A percentile compares a stretch with the other conserved stretches of the same genome.
phyloP scores from a whole-genome alignment of 176 grass and related monocot species.

The Paspalum notatum region DNA sequence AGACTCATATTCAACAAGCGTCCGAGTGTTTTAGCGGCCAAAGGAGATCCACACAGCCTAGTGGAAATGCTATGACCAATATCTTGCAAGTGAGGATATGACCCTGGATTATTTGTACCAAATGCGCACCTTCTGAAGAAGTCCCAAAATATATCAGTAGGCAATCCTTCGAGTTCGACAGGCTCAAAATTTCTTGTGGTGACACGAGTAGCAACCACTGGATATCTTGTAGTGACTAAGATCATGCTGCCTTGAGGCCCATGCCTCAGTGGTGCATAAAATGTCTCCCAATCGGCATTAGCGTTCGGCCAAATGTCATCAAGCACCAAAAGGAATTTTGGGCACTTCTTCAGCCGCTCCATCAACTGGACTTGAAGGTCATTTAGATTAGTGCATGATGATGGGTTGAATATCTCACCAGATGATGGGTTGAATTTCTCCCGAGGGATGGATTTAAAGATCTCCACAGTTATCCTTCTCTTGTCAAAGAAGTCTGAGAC shows the following conservation, averaged over 20 bases:
- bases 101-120: background rate
- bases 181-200: background rate
- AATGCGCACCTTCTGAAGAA: slow-evolving; percentile 31
- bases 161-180: slow-evolving; percentile 1
- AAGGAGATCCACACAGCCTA: slow-evolving; percentile 34
- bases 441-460: background rate
- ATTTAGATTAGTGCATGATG: background rate
- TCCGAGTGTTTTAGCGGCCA: slow-evolving; percentile 49
- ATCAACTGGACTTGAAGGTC: background rate
- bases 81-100: background rate
- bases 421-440: background rate
- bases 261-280: slow-evolving; percentile 9
- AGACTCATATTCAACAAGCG: slow-evolving; percentile 28
- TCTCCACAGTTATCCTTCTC: slow-evolving; percentile 19
- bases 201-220: background rate
- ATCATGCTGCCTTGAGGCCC: slow-evolving; percentile 37
- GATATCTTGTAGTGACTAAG: slow-evolving; percentile 36
- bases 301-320: background rate
- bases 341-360: background rate
- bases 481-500: slow-evolving; percentile 19
- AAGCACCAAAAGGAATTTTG: slow-evolving; percentile 8
- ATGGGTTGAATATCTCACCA: background rate
- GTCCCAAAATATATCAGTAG: slow-evolving; percentile 3
- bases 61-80: slow-evolving; percentile 28
- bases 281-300: background rate